These are phyloP conservation scores for Trichocladium uniseriatum DNA, from an alignment of 495 filamentous ascomycete species.

Conservation along the genomic window DNA sequence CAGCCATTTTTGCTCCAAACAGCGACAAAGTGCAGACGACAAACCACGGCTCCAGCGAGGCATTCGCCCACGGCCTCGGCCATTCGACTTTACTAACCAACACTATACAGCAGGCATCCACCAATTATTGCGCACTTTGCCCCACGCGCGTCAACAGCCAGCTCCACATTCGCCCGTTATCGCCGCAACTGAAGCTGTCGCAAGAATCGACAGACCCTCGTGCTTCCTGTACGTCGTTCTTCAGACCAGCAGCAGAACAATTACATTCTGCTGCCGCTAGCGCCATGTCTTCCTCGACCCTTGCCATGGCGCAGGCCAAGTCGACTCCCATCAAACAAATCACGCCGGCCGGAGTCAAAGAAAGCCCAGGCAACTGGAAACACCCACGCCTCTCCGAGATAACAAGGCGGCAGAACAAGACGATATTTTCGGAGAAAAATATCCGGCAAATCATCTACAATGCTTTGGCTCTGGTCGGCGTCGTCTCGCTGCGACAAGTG, in stretches of 20 bases:
- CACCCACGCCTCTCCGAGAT: conserved; percentile 79
- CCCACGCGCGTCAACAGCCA: background rate
- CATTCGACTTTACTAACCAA: conserved; percentile 18
- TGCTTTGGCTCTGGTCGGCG: conserved; percentile 38
- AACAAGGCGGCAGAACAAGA: conserved; percentile 58
- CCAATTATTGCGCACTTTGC: background rate
- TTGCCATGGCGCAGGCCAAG: conserved; percentile 11
- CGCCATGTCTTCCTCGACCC: conserved; percentile 14
- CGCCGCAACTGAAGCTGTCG: background rate
- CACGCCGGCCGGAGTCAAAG: conserved; percentile 23
- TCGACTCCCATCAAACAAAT: conserved; percentile 39
- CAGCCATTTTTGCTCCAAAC: conserved; percentile 5
- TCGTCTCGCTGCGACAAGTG: conserved; percentile 29
- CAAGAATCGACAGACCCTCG: no score
- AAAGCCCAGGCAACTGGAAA: conserved; percentile 69
- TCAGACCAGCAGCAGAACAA: background rate
- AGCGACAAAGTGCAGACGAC: background rate
- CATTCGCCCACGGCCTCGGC: conserved; percentile 11
- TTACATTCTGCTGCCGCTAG: background rate
- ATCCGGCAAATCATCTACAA: conserved; percentile 58
- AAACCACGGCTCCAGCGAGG: background rate
- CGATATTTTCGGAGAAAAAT: conserved; percentile 63
- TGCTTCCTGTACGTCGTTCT: no score
- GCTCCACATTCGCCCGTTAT: background rate
- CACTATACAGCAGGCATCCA: conserved; percentile 4